These are phyloP conservation scores for Henckelia pumila DNA, from an alignment of 257 asterid species.

Conservation along the genomic window DNA sequence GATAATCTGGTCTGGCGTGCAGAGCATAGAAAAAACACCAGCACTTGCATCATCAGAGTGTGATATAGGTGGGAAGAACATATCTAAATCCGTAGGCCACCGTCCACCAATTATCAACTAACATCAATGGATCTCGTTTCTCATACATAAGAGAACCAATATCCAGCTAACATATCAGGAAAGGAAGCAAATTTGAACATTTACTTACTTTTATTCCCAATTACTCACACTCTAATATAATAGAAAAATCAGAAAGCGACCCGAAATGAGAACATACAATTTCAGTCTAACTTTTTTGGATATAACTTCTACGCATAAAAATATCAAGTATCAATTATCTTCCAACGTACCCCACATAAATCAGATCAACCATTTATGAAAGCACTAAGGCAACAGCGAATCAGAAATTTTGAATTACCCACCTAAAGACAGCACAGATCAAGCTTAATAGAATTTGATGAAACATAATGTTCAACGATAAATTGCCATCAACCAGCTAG, in stretches of 20 bases:
- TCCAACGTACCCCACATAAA: not conserved
- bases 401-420: not conserved
- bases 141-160: conserved; percentile 9
- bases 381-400: not conserved
- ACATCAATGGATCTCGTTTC: not conserved
- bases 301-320: not conserved
- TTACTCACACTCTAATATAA: not conserved
- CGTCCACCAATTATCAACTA: not conserved
- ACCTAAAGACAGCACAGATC: not conserved
- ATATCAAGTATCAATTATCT: not conserved
- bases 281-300: conserved; percentile 3
- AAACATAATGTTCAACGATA: not conserved
- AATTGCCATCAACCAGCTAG: not conserved
- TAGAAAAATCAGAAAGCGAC: conserved; percentile 10
- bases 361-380: not conserved
- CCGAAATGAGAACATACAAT: not conserved
- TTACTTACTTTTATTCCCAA: not conserved
- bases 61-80: not conserved
- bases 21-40: not conserved
- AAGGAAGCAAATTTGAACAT: not conserved
- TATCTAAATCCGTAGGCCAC: not conserved
- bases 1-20: conserved; percentile 8
- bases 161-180: conserved; percentile 12
- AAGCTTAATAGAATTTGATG: no score
- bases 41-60: not conserved